Conservation (phyloP, 441 rosid species). For the Erodium moschatum region DNA sequence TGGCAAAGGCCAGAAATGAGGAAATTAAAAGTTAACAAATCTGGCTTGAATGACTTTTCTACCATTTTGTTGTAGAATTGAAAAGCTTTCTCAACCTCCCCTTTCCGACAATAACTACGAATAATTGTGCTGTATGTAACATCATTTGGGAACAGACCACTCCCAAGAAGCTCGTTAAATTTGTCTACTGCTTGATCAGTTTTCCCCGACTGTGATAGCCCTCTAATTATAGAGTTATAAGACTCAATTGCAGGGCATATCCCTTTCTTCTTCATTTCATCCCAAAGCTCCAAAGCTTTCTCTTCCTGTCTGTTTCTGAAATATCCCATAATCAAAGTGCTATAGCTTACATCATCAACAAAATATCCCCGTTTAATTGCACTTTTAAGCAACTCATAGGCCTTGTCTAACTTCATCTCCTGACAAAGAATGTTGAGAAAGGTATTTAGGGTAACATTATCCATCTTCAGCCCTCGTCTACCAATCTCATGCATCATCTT, state of each 20-base stretch:
- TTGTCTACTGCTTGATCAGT: constrained; percentile 57
- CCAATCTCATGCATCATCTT: constrained; percentile 67
- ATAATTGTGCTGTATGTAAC: constrained; percentile 62
- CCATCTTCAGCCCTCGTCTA: constrained; percentile 60
- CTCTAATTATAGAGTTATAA: constrained; percentile 61
- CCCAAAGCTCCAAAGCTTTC: constrained; percentile 56
- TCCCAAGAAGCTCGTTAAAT: constrained; percentile 59
- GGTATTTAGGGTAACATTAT: constrained; percentile 58
- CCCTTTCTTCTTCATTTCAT: constrained; percentile 62
- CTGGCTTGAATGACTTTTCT: constrained; percentile 51
- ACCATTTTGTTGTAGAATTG: constrained; percentile 67
- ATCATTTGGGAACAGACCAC: constrained; percentile 56
- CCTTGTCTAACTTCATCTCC: constrained; percentile 54
- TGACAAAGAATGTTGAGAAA: constrained; percentile 52
- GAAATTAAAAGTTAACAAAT: constrained; percentile 70
- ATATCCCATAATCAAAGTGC: constrained; percentile 56
- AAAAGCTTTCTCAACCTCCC: constrained; percentile 66
- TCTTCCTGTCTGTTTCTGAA: constrained; percentile 43
- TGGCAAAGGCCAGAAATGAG: constrained; percentile 65
- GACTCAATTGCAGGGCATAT: constrained; percentile 55
- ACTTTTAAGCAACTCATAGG: constrained; percentile 41
- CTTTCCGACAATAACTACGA: constrained; percentile 61
- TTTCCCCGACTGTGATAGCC: constrained; percentile 55
- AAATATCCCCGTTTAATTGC: constrained; percentile 60
- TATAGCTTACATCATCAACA: constrained; percentile 71